Evolutionary conservation across 352 stramenopile genomes (phyloP).

Genomic region (Phytophthora litchii): DNA sequence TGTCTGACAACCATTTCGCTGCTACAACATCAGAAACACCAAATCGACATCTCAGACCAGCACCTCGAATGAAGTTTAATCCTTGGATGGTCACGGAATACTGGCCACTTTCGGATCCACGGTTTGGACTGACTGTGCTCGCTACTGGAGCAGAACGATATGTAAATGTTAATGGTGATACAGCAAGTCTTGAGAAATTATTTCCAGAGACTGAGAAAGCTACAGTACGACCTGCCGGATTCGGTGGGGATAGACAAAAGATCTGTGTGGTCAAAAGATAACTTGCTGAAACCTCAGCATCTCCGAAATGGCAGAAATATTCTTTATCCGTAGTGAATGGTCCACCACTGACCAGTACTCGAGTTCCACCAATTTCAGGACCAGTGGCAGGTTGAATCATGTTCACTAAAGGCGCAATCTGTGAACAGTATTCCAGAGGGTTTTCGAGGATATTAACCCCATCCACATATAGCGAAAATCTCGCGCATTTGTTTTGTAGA

Average conservation of each 20-base stretch:
- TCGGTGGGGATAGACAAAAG: constrained; percentile 40
- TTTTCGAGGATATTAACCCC: constrained; percentile 5
- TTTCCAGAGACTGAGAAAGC: constrained; percentile 29
- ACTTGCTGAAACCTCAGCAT: constrained; percentile 14
- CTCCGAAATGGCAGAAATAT: constrained; percentile 41
- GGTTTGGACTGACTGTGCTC: constrained; percentile 19
- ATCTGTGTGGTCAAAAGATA: constrained; percentile 38
- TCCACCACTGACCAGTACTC: constrained; percentile 41
- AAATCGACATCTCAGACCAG: constrained; percentile 49
- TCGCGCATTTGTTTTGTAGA: constrained; percentile 9
- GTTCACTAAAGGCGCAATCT: constrained; percentile 14
- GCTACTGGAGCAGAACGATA: constrained; percentile 31
- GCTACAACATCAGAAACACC: constrained; percentile 37
- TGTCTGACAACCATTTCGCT: constrained; percentile 44
- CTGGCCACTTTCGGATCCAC: constrained; percentile 36
- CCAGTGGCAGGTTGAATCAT: constrained; percentile 42
- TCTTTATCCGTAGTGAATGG: constrained; percentile 22
- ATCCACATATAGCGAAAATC: constrained; percentile 26
- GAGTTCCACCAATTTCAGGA: constrained; percentile 41
- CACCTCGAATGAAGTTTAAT: constrained; percentile 39
- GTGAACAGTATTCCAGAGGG: constrained; percentile 18
- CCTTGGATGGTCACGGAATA: constrained; percentile 40
- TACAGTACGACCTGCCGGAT: constrained; percentile 15
- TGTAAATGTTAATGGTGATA: constrained; percentile 19
- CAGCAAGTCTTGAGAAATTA: constrained; percentile 5